Base-by-base conservation (phyloP, 139 green algal species). In the Chlorella sp. region DNA sequence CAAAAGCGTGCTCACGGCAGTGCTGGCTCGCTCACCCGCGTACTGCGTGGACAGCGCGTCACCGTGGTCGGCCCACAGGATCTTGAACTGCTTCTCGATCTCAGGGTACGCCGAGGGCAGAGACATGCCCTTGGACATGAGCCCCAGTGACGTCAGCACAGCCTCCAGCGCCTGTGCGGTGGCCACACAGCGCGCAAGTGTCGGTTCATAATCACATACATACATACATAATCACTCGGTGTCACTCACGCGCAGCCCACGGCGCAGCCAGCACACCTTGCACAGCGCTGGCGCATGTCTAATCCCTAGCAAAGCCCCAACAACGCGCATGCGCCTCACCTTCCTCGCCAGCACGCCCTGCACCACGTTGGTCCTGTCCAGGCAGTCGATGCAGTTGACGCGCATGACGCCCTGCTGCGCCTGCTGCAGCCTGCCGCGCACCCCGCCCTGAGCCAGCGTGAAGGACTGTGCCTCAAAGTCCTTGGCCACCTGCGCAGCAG, bases 311-410 rank as follows among this genome's bases (percentile, higher is more conserved):
- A n/a, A n/a, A n/a, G n/a, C n/a, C n/a, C n/a, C n/a, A n/a, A n/a
- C n/a, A n/a, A n/a, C n/a, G n/a, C n/a, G n/a, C n/a, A n/a, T n/a
- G n/a, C n/a, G 42, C 42, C 17, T 55, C 26, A 72, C 35, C 67
- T 72, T 72, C 26, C 35, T 23, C 5, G 67, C 67, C 26, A 72
- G 35, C 67, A 72, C 67, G 22, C 35, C 67, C 35, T 62, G 36
- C 67, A 74, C 69, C 35, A 74, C 69, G 67, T 50, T 74, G 23
- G 95, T 99, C 35, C 95, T 78, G 84, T 99, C 95, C 31, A 99
- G 81, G 80, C 92, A 97, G 90, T 99, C 95, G 62, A 99, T 93
- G 88, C 95, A 99, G 87, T 98, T 98, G 70, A 90, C 94, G 35
- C 60, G 71, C 71, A 76, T 64, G n/a, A 70, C 61, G 2, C 71